Conservation (phyloP, 352 stramenopile genomes). For the Paralagenidium karlingii region DNA sequence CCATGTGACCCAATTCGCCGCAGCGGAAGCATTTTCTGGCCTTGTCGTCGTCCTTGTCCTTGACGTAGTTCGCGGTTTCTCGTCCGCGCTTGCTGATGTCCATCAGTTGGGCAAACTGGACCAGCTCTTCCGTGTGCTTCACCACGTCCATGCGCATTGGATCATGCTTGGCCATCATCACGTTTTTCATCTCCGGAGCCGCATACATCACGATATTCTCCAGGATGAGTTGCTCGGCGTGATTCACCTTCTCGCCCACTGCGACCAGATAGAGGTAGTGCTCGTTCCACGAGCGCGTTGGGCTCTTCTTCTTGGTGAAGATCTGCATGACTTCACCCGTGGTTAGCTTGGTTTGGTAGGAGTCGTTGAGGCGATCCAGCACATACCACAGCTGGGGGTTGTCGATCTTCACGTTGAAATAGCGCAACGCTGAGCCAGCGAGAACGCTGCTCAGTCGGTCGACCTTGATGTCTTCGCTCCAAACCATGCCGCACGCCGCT, state of each 20-base stretch:
- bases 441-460: background rate
- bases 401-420: background rate
- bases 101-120: constrained; percentile 2
- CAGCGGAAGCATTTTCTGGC: background rate
- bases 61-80: background rate
- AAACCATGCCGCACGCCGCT: background rate
- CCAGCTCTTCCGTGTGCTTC: constrained; percentile 3
- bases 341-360: constrained; percentile 8
- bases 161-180: background rate
- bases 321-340: constrained; percentile 7
- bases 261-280: constrained; percentile 11
- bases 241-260: too few species aligned
- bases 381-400: background rate
- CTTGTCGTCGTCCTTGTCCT: background rate
- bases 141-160: background rate
- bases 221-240: background rate
- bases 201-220: background rate
- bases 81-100: background rate
- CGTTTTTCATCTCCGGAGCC: background rate
- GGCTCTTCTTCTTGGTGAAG: constrained; percentile 6
- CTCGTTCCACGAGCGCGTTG: constrained; percentile 6
- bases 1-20: background rate
- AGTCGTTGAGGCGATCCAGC: background rate
- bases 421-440: background rate
- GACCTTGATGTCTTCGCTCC: background rate